Evolutionary conservation across 371 early-diverging fungal genomes (phyloP).

Genomic region (Mortierella sp.): DNA sequence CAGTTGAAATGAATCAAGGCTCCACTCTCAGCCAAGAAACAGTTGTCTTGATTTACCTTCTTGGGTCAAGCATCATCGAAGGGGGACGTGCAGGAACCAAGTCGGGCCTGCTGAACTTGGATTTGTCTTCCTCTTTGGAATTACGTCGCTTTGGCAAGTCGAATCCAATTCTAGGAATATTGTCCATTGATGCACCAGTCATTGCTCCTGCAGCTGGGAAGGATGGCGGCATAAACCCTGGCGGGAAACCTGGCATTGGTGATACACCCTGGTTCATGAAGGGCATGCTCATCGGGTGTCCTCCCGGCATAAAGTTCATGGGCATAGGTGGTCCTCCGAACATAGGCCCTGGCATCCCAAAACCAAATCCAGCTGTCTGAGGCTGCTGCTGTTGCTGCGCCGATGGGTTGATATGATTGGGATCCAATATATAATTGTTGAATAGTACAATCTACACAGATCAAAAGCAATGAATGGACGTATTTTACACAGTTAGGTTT

Average conservation of each 20-base stretch:
- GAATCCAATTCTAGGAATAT: constrained; percentile 78
- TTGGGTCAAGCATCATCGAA: constrained; percentile 46
- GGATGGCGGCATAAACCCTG: constrained; percentile 46
- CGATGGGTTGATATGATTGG: constrained; percentile 71
- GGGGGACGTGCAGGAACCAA: constrained; percentile 33
- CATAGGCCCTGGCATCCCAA: constrained; percentile 49
- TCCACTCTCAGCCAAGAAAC: background rate
- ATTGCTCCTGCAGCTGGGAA: constrained; percentile 56
- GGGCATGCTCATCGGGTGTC: constrained; percentile 47
- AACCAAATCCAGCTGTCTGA: constrained; percentile 34
- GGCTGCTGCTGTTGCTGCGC: constrained; percentile 52
- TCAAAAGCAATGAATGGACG: background rate
- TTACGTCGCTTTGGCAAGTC: constrained; percentile 57
- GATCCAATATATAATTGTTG: constrained; percentile 92
- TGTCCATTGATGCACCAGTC: constrained; percentile 72
- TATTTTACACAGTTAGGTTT: background rate
- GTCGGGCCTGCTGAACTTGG: constrained; percentile 24
- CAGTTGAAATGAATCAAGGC: background rate
- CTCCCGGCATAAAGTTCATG: constrained; percentile 41
- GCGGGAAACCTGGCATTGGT: constrained; percentile 51
- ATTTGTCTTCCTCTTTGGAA: constrained; percentile 32
- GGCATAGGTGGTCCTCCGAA: constrained; percentile 47
- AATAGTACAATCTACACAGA: constrained; percentile 67
- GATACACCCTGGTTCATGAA: constrained; percentile 40
- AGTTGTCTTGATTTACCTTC: constrained; percentile 31